Conservation (phyloP, 345 rosid species). For the Raphanus raphanistrum region DNA sequence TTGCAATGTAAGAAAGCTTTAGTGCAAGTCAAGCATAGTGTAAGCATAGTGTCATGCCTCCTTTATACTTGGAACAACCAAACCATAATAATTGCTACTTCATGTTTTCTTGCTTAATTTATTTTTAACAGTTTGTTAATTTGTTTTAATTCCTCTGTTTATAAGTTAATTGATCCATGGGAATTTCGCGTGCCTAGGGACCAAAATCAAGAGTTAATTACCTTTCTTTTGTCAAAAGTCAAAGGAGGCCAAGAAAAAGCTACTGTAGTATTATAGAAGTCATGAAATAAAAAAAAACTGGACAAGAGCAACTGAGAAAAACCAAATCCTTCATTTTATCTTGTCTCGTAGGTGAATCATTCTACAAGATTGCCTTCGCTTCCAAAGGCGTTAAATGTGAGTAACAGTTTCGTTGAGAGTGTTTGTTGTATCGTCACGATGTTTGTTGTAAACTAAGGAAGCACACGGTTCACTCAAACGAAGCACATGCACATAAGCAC, state of each 20-base stretch:
- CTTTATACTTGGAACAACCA: constrained; percentile 30
- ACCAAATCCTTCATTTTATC: not conserved
- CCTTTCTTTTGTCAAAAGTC: constrained; percentile 14
- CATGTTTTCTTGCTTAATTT: constrained; percentile 7
- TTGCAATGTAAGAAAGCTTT: constrained; percentile 27
- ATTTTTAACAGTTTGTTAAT: not conserved
- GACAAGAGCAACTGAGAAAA: too few species aligned
- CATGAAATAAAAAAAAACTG: not conserved
- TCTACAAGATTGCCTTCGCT: not conserved
- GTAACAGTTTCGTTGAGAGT: not conserved
- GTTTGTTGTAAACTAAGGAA: not conserved
- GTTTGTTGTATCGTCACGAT: not conserved
- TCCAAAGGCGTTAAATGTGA: not conserved
- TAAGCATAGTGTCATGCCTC: constrained; percentile 22
- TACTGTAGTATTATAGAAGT: not conserved
- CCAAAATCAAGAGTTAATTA: constrained; percentile 5
- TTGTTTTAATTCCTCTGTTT: not conserved
- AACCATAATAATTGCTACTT: constrained; percentile 17
- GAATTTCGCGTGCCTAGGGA: not conserved
- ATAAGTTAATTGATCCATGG: constrained; percentile 21
- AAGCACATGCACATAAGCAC: not conserved
- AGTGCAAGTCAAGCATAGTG: constrained; percentile 39
- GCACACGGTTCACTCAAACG: not conserved
- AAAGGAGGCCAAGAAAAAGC: not conserved
- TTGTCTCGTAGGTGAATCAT: too few species aligned